phyloP scores from a whole-genome alignment of 257 asterid genomes.

The Capsicum chinense region DNA sequence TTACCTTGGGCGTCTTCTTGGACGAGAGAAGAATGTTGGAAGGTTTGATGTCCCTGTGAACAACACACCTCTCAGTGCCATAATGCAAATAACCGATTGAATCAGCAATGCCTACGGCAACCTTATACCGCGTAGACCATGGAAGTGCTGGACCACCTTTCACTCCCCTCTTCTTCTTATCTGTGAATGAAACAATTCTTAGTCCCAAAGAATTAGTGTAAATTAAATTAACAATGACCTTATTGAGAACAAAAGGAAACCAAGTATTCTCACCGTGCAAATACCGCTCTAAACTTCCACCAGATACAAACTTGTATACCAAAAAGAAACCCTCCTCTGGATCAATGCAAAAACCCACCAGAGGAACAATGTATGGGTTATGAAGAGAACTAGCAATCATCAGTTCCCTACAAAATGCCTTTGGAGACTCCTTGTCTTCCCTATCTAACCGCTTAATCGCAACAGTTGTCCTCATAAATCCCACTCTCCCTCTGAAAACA shows the following conservation, averaged over 20 bases:
- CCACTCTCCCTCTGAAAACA: slow-evolving; percentile 86
- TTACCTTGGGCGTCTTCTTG: slow-evolving; percentile 70
- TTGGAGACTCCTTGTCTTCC: slow-evolving; percentile 79
- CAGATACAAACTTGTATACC: slow-evolving; percentile 88
- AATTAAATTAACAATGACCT: slow-evolving; percentile 16
- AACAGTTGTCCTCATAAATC: slow-evolving; percentile 60
- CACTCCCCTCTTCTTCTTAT: slow-evolving; percentile 60
- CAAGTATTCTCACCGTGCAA: slow-evolving; percentile 60
- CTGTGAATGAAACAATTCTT: slow-evolving; percentile 49
- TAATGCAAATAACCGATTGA: slow-evolving; percentile 74
- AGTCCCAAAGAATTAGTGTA: background rate
- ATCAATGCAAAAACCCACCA: slow-evolving; percentile 87
- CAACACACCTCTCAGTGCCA: slow-evolving; percentile 88
- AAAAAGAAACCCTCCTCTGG: slow-evolving; percentile 82
- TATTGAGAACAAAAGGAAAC: slow-evolving; percentile 13
- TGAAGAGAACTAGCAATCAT: slow-evolving; percentile 90
- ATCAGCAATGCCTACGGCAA: slow-evolving; percentile 78
- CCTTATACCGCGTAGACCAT: slow-evolving; percentile 71
- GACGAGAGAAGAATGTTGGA: slow-evolving; percentile 93
- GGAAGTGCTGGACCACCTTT: slow-evolving; percentile 61
- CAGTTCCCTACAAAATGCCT: slow-evolving; percentile 93
- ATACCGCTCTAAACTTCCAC: slow-evolving; percentile 81
- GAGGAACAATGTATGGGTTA: slow-evolving; percentile 77
- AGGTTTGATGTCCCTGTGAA: slow-evolving; percentile 94
- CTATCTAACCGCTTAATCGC: slow-evolving; percentile 83